Conservation (phyloP, 176 grass and related monocot species). For the Cenchrus purpureus region DNA sequence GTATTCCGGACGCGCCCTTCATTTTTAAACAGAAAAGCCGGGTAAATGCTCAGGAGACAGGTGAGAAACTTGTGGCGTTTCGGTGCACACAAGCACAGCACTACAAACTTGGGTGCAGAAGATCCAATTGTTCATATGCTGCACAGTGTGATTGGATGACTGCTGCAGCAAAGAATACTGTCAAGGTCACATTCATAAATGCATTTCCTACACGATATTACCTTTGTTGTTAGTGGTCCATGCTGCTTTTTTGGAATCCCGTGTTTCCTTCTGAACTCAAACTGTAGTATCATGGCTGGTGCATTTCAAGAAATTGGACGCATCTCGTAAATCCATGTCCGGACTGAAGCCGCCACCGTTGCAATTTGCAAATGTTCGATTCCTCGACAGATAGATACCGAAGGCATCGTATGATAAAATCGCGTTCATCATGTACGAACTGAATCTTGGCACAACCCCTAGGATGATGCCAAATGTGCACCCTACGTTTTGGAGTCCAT, state of each 20-base stretch:
- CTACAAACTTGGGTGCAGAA: neutral
- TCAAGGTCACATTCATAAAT: constrained; percentile 44
- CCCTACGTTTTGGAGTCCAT: neutral
- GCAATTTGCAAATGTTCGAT: neutral
- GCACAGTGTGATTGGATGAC: constrained; percentile 9
- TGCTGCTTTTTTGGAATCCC: neutral
- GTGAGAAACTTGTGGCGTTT: neutral
- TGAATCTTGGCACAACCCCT: neutral
- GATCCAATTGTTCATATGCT: constrained; percentile 1
- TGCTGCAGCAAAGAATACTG: constrained; percentile 51
- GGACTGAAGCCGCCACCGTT: neutral
- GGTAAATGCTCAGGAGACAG: too few species aligned
- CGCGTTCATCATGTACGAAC: neutral
- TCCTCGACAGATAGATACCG: neutral
- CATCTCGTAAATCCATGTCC: constrained; percentile 20
- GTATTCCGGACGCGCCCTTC: neutral
- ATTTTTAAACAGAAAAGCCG: neutral
- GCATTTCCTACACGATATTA: constrained; percentile 17
- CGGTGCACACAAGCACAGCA: too few species aligned
- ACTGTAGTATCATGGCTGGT: constrained; percentile 8
- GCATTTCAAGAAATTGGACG: constrained; percentile 8
- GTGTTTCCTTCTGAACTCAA: constrained; percentile 26
- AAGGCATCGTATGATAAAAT: neutral
- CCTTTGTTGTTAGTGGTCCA: constrained; percentile 39
- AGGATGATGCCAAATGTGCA: neutral